phyloP scores from a whole-genome alignment of 352 stramenopile species.

The Ophiocytium majus region DNA sequence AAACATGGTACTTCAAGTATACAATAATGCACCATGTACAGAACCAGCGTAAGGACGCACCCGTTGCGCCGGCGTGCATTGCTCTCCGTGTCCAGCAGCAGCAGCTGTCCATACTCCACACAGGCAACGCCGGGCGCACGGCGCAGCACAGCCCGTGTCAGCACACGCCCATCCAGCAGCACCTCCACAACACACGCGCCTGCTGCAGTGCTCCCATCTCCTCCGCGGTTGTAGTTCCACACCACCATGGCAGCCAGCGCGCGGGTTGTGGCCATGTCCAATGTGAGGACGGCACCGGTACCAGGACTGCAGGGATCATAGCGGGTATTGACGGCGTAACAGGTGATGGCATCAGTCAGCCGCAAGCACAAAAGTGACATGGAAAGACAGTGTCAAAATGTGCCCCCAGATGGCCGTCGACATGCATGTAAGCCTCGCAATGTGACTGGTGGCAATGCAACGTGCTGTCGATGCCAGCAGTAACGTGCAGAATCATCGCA shows the following conservation, averaged over 20 bases:
- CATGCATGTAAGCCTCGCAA: too few species aligned
- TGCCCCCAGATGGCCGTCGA: too few species aligned
- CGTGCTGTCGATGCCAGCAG: too few species aligned
- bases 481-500: too few species aligned
- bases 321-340: too few species aligned
- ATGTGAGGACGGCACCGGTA: background rate
- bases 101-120: background rate
- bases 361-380: background rate
- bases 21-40: too few species aligned
- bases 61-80: background rate
- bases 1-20: too few species aligned
- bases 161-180: background rate
- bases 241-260: background rate
- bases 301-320: background rate
- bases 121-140: too few species aligned
- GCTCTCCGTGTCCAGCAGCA: background rate
- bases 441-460: too few species aligned
- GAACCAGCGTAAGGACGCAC: too few species aligned
- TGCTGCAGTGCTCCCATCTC: background rate
- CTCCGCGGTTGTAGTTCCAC: background rate
- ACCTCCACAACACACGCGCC: background rate
- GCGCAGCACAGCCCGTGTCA: background rate
- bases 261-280: background rate
- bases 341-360: background rate
- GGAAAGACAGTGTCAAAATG: too few species aligned